Evolutionary conservation across 441 rosid species (phyloP), one percentile per base, ranked within the genome.

Genomic region (Kokia cookei): DNA sequence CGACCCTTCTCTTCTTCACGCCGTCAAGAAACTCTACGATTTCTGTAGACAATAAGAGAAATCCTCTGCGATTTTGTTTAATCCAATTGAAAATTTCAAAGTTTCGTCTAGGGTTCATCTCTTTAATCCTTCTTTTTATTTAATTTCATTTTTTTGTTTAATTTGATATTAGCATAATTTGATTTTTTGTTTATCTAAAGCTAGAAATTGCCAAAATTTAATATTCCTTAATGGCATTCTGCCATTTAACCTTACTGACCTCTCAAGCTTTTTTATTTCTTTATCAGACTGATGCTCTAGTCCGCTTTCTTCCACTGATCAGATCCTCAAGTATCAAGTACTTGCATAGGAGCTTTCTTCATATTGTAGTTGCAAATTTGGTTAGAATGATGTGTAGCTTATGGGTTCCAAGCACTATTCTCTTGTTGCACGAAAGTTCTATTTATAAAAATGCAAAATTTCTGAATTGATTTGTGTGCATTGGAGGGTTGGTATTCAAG

Each of bases 291-390:
- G 88, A 85, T 76, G 85, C 88, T 17, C 82, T 85, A 40, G 88
- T 78, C 71, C 81, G 45, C 43, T 73, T 85, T 77, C 88, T 85
- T 75, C 88, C 88, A 4, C 73, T 85, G 67, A 85, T 85, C 42
- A 86, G 88, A 76, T 83, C 88, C 50, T 85, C 88, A n/a, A 75
- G 80, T 77, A 71, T 72, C 74, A 85, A 86, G 88, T 85, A 78
- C 74, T 55, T 59, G 40, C 7, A 7, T 13, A 61, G 45, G 70
- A 22, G 40, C 22, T 51, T 43, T 76, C 73, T 47, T 51, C 35
- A 22, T 24, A 22, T 57, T 24, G 54, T 71, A 35, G 40, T 27
- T 59, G 35, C 53, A 13, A 43, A 59, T 15, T 22, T 65, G 26
- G 73, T 70, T 3, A 17, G 32, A 53, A 42, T 59, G 58, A 32